phyloP scores from a whole-genome alignment of 768 basidiomycete species.

The Clitopilus passeckerianus region DNA sequence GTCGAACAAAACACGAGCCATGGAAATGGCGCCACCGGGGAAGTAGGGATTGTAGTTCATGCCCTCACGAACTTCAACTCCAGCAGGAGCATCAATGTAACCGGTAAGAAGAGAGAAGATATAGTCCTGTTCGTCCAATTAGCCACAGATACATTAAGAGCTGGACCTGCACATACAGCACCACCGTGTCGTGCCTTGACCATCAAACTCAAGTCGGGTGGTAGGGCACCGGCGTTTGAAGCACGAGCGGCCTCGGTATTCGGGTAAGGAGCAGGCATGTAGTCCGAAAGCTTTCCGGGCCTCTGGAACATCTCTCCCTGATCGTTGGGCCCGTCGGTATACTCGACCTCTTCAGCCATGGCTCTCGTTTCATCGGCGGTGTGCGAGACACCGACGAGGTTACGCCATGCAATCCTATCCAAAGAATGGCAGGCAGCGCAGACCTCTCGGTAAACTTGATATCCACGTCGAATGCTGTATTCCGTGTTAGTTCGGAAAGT shows the following conservation, averaged over 20 bases:
- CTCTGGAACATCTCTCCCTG: conserved; percentile 98
- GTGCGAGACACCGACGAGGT: conserved; percentile 97
- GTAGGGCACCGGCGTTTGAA: conserved; percentile 89
- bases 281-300: conserved; percentile 97
- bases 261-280: conserved; percentile 91
- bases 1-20: conserved; percentile 96
- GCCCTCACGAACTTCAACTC: conserved; percentile 90
- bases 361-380: conserved; percentile 83
- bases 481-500: conserved; percentile 7
- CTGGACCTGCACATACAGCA: conserved; percentile 58
- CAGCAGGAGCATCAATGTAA: conserved; percentile 94
- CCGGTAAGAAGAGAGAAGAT: conserved; percentile 96
- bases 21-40: conserved; percentile 97
- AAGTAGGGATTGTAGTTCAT: conserved; percentile 99
- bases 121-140: conserved; percentile 64
- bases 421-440: conserved; percentile 99
- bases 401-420: conserved; percentile 99
- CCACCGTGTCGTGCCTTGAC: conserved; percentile 97
- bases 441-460: conserved; percentile 97
- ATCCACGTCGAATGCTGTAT: conserved; percentile 87
- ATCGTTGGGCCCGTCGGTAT: conserved; percentile 91
- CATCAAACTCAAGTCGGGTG: conserved; percentile 96
- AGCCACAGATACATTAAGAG: background rate
- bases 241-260: conserved; percentile 98
- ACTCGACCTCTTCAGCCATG: conserved; percentile 97